Evolutionary conservation across 164 flowering plant genomes (phyloP).

Genomic region (Vitis amurensis): DNA sequence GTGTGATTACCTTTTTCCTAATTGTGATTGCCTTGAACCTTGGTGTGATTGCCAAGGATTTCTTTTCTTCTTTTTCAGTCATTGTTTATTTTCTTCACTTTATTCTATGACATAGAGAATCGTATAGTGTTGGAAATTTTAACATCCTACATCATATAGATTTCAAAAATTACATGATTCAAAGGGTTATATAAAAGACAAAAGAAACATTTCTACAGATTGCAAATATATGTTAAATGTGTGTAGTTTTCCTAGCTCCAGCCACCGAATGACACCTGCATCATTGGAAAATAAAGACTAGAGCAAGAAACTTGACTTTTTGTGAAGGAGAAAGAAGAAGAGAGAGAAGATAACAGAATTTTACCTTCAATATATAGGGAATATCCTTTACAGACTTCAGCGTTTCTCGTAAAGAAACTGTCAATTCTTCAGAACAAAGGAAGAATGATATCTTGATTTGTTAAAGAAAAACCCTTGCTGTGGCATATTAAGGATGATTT

Average conservation of each 20-base stretch:
- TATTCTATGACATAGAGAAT: no score
- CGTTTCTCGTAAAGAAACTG: conserved; percentile 70
- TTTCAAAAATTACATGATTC: no score
- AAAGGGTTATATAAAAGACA: no score
- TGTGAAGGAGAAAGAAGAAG: not conserved
- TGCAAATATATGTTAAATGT: no score
- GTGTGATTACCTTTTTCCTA: no score
- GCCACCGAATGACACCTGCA: not conserved
- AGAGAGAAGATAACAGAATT: conserved; percentile 2
- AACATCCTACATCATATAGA: no score
- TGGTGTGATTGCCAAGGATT: no score
- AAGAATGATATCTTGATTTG: conserved; percentile 80
- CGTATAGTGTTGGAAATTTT: no score
- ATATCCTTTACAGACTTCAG: conserved; percentile 85
- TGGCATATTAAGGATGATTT: conserved; percentile 3
- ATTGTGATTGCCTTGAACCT: no score
- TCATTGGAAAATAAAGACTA: not conserved
- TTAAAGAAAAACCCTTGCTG: conserved; percentile 21
- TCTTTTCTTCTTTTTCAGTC: no score
- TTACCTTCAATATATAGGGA: conserved; percentile 81
- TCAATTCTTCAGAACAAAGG: conserved; percentile 74
- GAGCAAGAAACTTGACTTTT: not conserved
- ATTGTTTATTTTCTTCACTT: no score
- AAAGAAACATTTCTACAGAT: no score
- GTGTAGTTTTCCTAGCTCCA: not conserved